These are phyloP conservation scores for Penicillium sp. DNA, from an alignment of 2,329 filamentous ascomycete genomes.

Conservation along the genomic window DNA sequence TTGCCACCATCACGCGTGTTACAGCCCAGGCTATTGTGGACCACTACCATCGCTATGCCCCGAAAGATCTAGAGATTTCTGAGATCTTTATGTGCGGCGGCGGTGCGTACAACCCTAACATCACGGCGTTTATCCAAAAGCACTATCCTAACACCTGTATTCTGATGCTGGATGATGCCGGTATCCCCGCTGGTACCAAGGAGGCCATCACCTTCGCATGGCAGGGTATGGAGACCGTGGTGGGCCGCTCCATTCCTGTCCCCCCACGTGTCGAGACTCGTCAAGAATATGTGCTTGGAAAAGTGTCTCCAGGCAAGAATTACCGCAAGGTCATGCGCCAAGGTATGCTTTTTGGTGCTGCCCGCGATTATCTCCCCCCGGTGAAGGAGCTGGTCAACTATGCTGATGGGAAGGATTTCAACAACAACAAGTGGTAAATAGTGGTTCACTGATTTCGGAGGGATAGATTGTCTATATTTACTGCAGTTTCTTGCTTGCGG, in stretches of 20 bases:
- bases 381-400: conserved; percentile 58
- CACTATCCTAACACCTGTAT: conserved; percentile 56
- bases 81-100: conserved; percentile 67
- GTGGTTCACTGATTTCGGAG: no score
- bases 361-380: conserved; percentile 47
- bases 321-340: conserved; percentile 59
- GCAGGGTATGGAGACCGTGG: conserved; percentile 64
- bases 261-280: conserved; percentile 60
- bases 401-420: conserved; percentile 53
- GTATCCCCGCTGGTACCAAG: conserved; percentile 62
- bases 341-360: conserved; percentile 57
- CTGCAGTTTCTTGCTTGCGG: no score
- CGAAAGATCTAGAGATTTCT: conserved; percentile 50
- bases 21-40: conserved; percentile 62
- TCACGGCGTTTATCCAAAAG: conserved; percentile 56
- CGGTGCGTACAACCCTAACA: conserved; percentile 63
- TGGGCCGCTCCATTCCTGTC: conserved; percentile 60
- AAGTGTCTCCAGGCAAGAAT: conserved; percentile 59
- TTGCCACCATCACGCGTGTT: conserved; percentile 64
- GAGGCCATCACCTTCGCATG: conserved; percentile 65
- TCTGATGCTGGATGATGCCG: conserved; percentile 61
- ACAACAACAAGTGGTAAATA: no score
- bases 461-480: no score
- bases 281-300: conserved; percentile 58
- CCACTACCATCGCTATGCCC: conserved; percentile 47